Evolutionary conservation across 805 yeast species (phyloP), one percentile per base, ranked within the genome.

Genomic region (Saccharomycopsis sp.): DNA sequence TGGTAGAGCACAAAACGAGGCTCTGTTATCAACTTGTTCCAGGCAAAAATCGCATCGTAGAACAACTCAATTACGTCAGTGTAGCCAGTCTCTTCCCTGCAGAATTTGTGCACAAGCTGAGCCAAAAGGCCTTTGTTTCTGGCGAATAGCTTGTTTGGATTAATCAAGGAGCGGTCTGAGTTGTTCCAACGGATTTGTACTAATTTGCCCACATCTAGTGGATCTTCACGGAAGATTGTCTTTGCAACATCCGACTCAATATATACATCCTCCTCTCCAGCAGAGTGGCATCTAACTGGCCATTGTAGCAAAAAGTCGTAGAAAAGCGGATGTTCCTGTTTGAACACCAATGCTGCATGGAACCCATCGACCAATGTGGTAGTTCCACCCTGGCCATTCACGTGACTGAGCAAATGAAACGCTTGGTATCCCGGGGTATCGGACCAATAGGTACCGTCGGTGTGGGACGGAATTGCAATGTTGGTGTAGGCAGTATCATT

Each of bases 391-490:
- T 71, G 68, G 3, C 86, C 86, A 47, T 83, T 86, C n/a, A 68
- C 68, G 64, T 84, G 89, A 62, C 69, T 73, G 55, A 85, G 73
- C 60, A 85, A 71, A 65, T 85, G 91, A 72, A 85, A 84, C 53
- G 84, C 70, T 66, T 85, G 90, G 51, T 85, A 72, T 0, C 88
- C 89, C 0, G 91, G 89, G 0, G 89, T 81, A 60, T 84, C 85
- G 16, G 82, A 76, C 85, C 88, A 85, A 66, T 85, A 85, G 1
- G 89, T 85, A 3, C 90, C 90, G 67, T 85, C 90, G 1, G 89
- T 84, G 64, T 85, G 91, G 9, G 80, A 70, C 5, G 80, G 79
- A 54, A 85, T 80, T 61, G 81, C 85, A 57, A 84, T 73, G 64
- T 83, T 82, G 15, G 89, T 84, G 67, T 85, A 85, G 2, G 91